Percentiles rank a stretch among this genome's conserved stretches.
These are phyloP conservation scores for Cyberlindnera mycetangii DNA, from an alignment of 805 yeast species.

Conservation along the genomic window DNA sequence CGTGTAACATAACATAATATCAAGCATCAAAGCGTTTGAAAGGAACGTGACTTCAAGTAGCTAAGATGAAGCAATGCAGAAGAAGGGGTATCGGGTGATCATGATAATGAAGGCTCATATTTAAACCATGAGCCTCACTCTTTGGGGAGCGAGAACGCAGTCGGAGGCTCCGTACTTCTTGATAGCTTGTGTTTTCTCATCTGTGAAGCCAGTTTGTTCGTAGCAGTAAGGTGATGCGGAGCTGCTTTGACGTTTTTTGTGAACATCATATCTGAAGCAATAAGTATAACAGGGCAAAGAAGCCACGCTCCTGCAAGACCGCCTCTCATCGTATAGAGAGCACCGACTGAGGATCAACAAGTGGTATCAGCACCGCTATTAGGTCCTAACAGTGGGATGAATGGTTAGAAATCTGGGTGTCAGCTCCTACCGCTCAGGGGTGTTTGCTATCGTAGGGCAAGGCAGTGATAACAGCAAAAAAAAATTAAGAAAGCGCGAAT, in stretches of 20 bases:
- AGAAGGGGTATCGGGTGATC: neutral
- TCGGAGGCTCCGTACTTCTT: slow-evolving; percentile 5
- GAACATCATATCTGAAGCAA: slow-evolving; percentile 23
- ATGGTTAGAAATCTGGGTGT: neutral
- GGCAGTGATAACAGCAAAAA: neutral
- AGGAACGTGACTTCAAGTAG: neutral
- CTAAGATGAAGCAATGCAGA: neutral
- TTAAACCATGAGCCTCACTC: slow-evolving; percentile 7
- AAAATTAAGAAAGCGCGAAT: neutral
- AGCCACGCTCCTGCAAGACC: slow-evolving; percentile 20
- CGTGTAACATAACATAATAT: no score
- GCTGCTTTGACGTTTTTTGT: slow-evolving; percentile 17
- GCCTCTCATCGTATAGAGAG: slow-evolving; percentile 6
- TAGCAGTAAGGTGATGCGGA: slow-evolving; percentile 17
- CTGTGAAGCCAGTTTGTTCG: slow-evolving; percentile 20
- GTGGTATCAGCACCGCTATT: neutral
- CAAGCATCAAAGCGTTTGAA: neutral
- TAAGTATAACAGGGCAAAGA: slow-evolving; percentile 23
- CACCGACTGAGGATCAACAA: neutral
- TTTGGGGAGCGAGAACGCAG: slow-evolving; percentile 4
- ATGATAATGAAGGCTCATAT: neutral
- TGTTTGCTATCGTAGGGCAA: no score
- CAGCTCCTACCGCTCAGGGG: no score
- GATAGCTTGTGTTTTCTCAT: slow-evolving; percentile 14
- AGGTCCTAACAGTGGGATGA: neutral